phyloP scores from a whole-genome alignment of 164 flowering plant genomes.

The Tetracentron sinense region DNA sequence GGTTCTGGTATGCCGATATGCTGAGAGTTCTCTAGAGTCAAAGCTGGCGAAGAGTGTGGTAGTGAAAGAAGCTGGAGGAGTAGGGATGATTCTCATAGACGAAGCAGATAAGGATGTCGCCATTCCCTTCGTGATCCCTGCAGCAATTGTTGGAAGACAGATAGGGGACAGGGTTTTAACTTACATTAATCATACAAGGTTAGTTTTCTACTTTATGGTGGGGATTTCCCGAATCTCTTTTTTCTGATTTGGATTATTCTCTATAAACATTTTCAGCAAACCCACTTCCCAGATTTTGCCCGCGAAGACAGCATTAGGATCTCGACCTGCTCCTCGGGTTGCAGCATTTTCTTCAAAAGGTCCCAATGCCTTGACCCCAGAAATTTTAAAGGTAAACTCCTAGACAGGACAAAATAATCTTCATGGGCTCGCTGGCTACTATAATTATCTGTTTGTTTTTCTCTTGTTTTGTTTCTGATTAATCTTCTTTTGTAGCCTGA shows the following conservation, averaged over 20 bases:
- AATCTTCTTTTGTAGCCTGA: conserved; percentile 55
- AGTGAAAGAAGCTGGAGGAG: conserved; percentile 77
- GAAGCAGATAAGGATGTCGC: conserved; percentile 64
- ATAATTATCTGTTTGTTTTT: background rate
- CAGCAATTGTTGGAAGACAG: conserved; percentile 51
- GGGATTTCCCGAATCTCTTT: background rate
- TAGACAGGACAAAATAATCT: background rate
- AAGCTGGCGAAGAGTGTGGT: conserved; percentile 56
- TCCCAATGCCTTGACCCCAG: conserved; percentile 65
- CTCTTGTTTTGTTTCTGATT: conserved; percentile 3
- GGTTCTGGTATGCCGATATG: conserved; percentile 64
- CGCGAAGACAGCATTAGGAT: conserved; percentile 58
- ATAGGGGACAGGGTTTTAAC: conserved; percentile 48
- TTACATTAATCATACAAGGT: conserved; percentile 60
- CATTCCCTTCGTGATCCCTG: conserved; percentile 64
- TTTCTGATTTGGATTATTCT: conserved; percentile 8
- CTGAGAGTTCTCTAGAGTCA: conserved; percentile 59
- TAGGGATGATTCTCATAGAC: conserved; percentile 78
- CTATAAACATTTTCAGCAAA: conserved; percentile 33
- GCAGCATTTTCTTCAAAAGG: conserved; percentile 80
- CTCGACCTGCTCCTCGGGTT: conserved; percentile 65
- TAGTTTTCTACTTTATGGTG: conserved; percentile 7
- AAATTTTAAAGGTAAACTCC: conserved; percentile 63
- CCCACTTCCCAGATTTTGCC: conserved; percentile 46
- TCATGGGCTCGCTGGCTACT: background rate